Evolutionary conservation across 2,329 filamentous ascomycete species (phyloP).

Genomic region (Westerdykella sp.): DNA sequence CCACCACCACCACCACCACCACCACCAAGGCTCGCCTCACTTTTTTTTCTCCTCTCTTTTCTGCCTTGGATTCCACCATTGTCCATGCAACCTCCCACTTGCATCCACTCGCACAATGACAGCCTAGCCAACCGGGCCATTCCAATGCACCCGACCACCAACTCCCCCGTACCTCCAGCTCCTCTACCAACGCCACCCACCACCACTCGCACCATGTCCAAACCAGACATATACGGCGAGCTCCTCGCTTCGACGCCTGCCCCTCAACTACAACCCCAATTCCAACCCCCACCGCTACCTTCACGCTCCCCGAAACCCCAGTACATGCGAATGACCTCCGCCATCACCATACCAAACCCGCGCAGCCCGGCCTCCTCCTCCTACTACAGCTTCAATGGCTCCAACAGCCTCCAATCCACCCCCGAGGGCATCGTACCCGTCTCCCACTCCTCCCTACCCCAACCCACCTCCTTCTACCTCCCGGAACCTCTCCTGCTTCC

Average conservation of each 20-base stretch:
- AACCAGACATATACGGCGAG: too few species aligned
- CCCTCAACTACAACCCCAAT: conserved; percentile 20
- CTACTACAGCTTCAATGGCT: conserved; percentile 52
- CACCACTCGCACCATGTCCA: conserved; percentile 4
- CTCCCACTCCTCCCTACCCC: conserved; percentile 45
- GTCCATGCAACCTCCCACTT: too few species aligned
- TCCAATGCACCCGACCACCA: too few species aligned
- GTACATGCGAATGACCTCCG: conserved; percentile 21
- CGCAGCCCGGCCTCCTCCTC: conserved; percentile 38
- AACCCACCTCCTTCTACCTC: conserved; percentile 55
- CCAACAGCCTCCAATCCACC: conserved; percentile 54
- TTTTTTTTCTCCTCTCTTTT: too few species aligned
- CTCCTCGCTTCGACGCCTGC: too few species aligned
- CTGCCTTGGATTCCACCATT: too few species aligned
- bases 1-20: too few species aligned
- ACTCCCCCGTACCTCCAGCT: conserved; percentile 2
- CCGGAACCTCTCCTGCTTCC: conserved; percentile 62
- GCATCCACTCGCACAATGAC: too few species aligned
- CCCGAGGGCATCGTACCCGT: conserved; percentile 57
- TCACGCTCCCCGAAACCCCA: conserved; percentile 29
- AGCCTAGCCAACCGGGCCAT: too few species aligned
- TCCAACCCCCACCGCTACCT: conserved; percentile 16
- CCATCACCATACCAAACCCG: conserved; percentile 34
- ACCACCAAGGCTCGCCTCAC: too few species aligned
- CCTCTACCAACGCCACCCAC: conserved; percentile 10